phyloP scores from a whole-genome alignment of 2,329 filamentous ascomycete genomes.

The Alternaria ethzedia region DNA sequence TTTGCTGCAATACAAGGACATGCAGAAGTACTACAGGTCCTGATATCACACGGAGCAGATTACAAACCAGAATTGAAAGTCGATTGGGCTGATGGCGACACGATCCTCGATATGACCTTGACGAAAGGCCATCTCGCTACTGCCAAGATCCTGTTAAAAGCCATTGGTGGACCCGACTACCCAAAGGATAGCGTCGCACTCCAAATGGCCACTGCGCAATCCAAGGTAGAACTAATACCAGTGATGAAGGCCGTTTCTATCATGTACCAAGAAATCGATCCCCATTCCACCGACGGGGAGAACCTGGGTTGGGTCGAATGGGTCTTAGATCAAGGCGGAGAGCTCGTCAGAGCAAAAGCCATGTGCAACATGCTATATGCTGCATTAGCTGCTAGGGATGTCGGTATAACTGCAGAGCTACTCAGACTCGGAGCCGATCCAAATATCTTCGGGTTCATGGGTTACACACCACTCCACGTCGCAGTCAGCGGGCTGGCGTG shows the following conservation, averaged over 20 bases:
- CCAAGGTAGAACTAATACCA: conserved; percentile 10
- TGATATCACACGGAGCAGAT: conserved; percentile 20
- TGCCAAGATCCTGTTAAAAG: conserved; percentile 20
- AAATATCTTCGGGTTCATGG: conserved; percentile 15
- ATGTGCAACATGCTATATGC: conserved; percentile 21
- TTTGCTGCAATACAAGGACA: conserved; percentile 20
- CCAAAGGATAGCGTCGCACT: conserved; percentile 25
- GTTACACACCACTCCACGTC: conserved; percentile 18
- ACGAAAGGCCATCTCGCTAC: conserved; percentile 11
- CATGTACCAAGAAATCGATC: conserved; percentile 17
- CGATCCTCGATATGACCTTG: conserved; percentile 21
- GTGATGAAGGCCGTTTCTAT: conserved; percentile 17
- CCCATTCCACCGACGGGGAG: neutral
- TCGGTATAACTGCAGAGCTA: conserved; percentile 18
- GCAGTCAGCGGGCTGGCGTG: conserved; percentile 4
- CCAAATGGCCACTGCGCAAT: conserved; percentile 24
- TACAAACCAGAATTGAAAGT: neutral
- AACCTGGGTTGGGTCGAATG: conserved; percentile 27
- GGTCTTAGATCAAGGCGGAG: conserved; percentile 24
- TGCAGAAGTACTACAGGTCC: conserved; percentile 14
- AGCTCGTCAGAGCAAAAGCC: conserved; percentile 19
- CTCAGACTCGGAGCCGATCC: conserved; percentile 19
- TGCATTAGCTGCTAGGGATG: conserved; percentile 16
- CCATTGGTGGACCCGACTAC: conserved; percentile 22
- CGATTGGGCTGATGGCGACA: conserved; percentile 3